Conservation (phyloP, 2,329 filamentous ascomycete species). For the Zymoseptoria crescenta region DNA sequence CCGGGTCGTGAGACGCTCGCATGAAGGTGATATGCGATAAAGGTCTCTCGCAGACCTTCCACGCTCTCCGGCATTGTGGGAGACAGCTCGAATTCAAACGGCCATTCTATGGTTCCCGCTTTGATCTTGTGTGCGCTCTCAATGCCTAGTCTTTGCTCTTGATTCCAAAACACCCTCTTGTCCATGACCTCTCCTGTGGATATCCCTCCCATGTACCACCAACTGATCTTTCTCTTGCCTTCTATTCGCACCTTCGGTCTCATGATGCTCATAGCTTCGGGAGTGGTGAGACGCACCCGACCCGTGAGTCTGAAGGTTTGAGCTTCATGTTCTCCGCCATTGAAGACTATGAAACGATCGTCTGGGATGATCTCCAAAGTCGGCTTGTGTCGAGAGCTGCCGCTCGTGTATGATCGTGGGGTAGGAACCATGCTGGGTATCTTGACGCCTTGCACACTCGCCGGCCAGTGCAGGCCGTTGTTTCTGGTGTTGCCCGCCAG, state of each 20-base stretch:
- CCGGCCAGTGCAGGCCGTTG: slow-evolving; percentile 7
- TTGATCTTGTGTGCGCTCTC: slow-evolving; percentile 44
- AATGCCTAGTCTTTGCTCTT: slow-evolving; percentile 39
- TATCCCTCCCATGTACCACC: slow-evolving; percentile 32
- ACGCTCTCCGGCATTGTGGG: slow-evolving; percentile 66
- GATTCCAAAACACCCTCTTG: slow-evolving; percentile 41
- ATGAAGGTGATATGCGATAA: slow-evolving; percentile 84
- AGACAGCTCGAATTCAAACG: slow-evolving; percentile 42
- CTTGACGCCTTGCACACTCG: slow-evolving; percentile 3
- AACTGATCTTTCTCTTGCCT: slow-evolving; percentile 41
- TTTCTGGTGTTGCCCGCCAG: slow-evolving; percentile 2
- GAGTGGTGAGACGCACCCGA: slow-evolving; percentile 39
- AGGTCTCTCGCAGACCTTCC: slow-evolving; percentile 78
- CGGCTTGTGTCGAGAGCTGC: slow-evolving; percentile 19
- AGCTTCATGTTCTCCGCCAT: slow-evolving; percentile 41
- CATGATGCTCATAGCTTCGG: slow-evolving; percentile 41
- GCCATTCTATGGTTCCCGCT: slow-evolving; percentile 43
- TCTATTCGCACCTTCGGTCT: slow-evolving; percentile 41
- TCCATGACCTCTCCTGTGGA: slow-evolving; percentile 35
- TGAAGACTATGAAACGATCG: slow-evolving; percentile 43
- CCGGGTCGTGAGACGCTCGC: slow-evolving; percentile 72
- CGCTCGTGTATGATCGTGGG: slow-evolving; percentile 15
- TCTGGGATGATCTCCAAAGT: slow-evolving; percentile 40
- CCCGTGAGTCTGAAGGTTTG: slow-evolving; percentile 39
- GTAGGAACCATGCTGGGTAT: slow-evolving; percentile 25